Base-by-base conservation (phyloP, 495 filamentous ascomycete genomes). In the Collariella sp. region DNA sequence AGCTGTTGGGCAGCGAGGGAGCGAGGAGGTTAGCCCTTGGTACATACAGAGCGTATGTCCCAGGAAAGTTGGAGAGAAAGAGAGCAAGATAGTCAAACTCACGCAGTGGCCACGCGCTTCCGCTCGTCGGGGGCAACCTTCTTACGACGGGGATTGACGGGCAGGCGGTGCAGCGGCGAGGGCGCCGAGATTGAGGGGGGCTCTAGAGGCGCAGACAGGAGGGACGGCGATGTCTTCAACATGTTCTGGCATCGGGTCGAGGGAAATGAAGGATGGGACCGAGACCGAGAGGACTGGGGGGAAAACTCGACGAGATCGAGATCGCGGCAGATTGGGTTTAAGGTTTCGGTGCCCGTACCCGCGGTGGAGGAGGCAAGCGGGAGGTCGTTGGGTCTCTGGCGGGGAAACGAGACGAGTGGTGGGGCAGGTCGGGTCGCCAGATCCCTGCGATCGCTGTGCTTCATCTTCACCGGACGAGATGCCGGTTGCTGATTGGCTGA, bases 101-200 rank as follows among this genome's bases (percentile, higher is more conserved):
- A 67, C 68, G 69, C 69, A 6, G 61, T 66, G 22, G 62, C 62
- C 12, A 72, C 69, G 12, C 69, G 62, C 54, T 70, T 70, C 20
- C 69, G 48, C 50, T 66, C 49, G n/a, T 69, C 66, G 16, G 64
- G 57, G 9, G 59, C 31, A 18, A 72, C 67, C 57, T 69, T 66
- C 24, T 70, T 61, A 35, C 64, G 58, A 24, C 69, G 66, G 24
- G 69, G 67, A 48, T 72, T 69, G 54, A 70, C 69, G 16, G 69
- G 67, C 35, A 72, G 62, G n/a, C 65, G 61, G 7, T 54, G 54
- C 22, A 56, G 18, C 39, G 46, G 54, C 54, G 54, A 50, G 29
- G 46, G 12, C 46, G 54, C 10, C 33, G 58, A 42, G 20, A 54
- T 4, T 2, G 60, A 50, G 16, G 50, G 18, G 22, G 33, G 7